Base-by-base conservation (phyloP, 768 basidiomycete genomes). In the Tubosaeta sp. region DNA sequence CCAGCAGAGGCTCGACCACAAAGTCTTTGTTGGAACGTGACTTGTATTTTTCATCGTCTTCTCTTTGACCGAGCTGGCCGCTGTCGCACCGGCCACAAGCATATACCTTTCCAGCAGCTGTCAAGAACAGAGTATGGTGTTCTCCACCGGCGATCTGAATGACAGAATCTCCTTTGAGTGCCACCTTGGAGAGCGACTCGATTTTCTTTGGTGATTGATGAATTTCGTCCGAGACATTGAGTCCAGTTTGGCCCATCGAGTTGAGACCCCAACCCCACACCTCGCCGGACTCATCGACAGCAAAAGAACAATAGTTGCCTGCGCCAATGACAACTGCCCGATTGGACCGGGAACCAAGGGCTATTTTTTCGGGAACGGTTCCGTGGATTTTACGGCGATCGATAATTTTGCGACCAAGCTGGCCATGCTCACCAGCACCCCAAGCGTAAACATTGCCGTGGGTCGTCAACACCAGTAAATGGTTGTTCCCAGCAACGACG, bases 201-300 rank as follows among this genome's bases (percentile, higher is more conserved):
- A 93, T 82, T 48, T 76, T 81, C 57, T 73, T 77, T 1, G 90
- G 90, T 1, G 79, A 69, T 51, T 79, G 77, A 13, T 79, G 77
- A 12, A 90, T 78, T 48, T 84, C 73, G 42, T 66, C 72, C 73
- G 61, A 59, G 54, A 68, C 64, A 8, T 73, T 75, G 0, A 86
- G 84, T 29, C 88, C 89, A 1, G 81, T 82, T 68, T 91, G 89
- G 25, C 87, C 94, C 85, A 79, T 88, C 69, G 75, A 90, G 68
- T 98, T 96, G 52, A 94, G 74, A n/a, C 95, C 95, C 95, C 95
- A 97, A 12, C 83, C 92, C 84, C 86, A 97, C 9, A 95, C 87
- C 44, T 78, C 81, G 25, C 92, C 94, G 6, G 76, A 71, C 46
- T 87, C 80, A 65, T 93, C 87, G 50, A 97, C 83, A 3, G 94